Conservation (phyloP, 257 asterid genomes). For the Nicotiana attenuata region DNA sequence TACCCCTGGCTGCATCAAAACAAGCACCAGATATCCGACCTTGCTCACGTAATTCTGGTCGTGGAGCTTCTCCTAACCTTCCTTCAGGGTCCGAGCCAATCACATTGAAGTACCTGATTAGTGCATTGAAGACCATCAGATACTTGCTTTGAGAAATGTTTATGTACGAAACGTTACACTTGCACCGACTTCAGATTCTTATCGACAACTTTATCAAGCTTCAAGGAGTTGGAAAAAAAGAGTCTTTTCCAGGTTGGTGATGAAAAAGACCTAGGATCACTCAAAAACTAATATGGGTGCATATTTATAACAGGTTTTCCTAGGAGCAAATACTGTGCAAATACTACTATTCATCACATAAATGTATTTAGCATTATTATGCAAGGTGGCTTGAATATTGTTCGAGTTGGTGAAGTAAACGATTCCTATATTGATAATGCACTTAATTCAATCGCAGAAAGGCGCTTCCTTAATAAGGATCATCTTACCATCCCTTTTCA, state of each 20-base stretch:
- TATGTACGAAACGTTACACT: background rate
- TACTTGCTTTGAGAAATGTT: background rate
- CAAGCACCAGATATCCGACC: conserved; percentile 97
- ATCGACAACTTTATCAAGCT: too few species aligned
- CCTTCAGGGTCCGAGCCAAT: conserved; percentile 93
- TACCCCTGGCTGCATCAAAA: conserved; percentile 94
- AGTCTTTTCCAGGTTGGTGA: too few species aligned
- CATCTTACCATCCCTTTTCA: background rate
- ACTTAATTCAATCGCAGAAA: background rate
- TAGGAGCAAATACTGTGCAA: background rate
- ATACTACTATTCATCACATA: background rate
- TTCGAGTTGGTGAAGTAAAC: background rate
- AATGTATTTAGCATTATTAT: background rate
- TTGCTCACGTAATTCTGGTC: conserved; percentile 85
- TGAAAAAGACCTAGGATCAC: background rate
- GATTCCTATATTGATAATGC: background rate
- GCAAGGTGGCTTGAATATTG: background rate
- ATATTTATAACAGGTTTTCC: background rate
- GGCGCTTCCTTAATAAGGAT: background rate
- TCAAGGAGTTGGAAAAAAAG: too few species aligned
- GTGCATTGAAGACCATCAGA: background rate
- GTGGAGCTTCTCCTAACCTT: conserved; percentile 85
- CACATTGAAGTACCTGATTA: conserved; percentile 81
- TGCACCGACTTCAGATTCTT: background rate
- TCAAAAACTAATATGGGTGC: background rate